A percentile compares a stretch with the other conserved stretches of the same genome.
phyloP scores from a whole-genome alignment of 75 land plant genomes.

The Gnetum montanum region DNA sequence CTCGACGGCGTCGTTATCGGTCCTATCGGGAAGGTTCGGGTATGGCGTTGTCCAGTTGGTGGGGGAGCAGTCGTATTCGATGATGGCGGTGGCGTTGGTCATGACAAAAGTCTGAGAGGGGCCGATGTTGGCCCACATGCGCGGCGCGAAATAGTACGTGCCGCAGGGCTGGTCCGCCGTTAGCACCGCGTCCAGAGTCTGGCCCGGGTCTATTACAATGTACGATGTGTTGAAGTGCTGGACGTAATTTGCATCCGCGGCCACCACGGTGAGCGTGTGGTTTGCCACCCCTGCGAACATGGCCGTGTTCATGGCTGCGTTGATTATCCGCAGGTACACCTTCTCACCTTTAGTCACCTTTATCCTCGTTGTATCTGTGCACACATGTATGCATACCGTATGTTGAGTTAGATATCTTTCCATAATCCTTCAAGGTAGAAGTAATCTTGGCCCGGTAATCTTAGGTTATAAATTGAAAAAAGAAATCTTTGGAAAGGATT shows the following conservation, averaged over 20 bases:
- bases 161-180: constrained; percentile 11
- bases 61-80: background rate
- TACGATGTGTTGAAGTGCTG: constrained; percentile 12
- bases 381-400: too few species aligned
- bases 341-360: background rate
- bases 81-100: background rate
- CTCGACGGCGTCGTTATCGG: constrained; percentile 4
- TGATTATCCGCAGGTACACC: constrained; percentile 12
- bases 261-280: constrained; percentile 27
- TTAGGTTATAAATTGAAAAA: too few species aligned
- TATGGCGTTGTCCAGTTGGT: background rate
- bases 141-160: constrained; percentile 18
- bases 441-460: too few species aligned
- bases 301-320: constrained; percentile 6
- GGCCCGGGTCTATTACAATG: constrained; percentile 16
- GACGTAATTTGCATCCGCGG: constrained; percentile 14
- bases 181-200: constrained; percentile 26
- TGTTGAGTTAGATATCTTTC: too few species aligned
- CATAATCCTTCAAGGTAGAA: too few species aligned
- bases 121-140: background rate
- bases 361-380: constrained; percentile 2
- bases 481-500: too few species aligned
- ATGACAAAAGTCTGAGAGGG: background rate
- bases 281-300: constrained; percentile 16
- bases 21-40: constrained; percentile 11